A percentile compares a stretch with the other conserved stretches of the same genome.
Conservation (phyloP, 2,329 filamentous ascomycete genomes). For the Colletotrichum brevisporum region DNA sequence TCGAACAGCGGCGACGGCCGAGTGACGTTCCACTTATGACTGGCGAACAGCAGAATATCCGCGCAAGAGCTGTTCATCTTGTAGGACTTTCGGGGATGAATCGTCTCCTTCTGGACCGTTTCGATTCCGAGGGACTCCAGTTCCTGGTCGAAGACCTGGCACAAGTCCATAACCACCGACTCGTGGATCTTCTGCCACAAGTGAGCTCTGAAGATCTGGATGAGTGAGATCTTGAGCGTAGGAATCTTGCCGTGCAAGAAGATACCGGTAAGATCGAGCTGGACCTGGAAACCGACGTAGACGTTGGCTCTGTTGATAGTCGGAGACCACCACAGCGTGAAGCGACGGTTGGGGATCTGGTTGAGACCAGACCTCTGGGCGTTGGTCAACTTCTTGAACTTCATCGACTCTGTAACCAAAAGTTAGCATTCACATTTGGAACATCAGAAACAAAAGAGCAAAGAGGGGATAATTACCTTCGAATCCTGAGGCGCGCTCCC, state of each 20-base stretch:
- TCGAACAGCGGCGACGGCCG: slow-evolving; percentile 94
- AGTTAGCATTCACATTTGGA: no score
- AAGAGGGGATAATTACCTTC: no score
- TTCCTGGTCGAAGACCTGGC: slow-evolving; percentile 98
- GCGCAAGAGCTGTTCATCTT: slow-evolving; percentile 99
- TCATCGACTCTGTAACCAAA: slow-evolving; percentile 68
- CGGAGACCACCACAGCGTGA: slow-evolving; percentile 97
- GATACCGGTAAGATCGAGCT: slow-evolving; percentile 96
- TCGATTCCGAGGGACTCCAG: slow-evolving; percentile 96
- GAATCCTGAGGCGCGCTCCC: slow-evolving; percentile 67
- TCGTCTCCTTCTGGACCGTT: slow-evolving; percentile 98
- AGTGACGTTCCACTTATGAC: slow-evolving; percentile 99
- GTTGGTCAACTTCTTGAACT: slow-evolving; percentile 99
- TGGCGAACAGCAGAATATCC: slow-evolving; percentile 96
- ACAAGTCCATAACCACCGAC: slow-evolving; percentile 98
- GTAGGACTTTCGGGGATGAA: slow-evolving; percentile 98
- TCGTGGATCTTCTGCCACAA: slow-evolving; percentile 99
- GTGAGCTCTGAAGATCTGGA: slow-evolving; percentile 99
- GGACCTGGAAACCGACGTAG: slow-evolving; percentile 99
- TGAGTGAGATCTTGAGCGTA: slow-evolving; percentile 96
- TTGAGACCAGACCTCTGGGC: slow-evolving; percentile 97
- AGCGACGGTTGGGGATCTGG: slow-evolving; percentile 98
- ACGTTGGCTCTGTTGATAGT: slow-evolving; percentile 97
- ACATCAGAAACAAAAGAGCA: no score
- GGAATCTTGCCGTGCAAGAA: slow-evolving; percentile 99